Evolutionary conservation across 495 filamentous ascomycete species (phyloP), one percentile per base, ranked within the genome.

Genomic region (Podospora bellae-mahoneyi): DNA sequence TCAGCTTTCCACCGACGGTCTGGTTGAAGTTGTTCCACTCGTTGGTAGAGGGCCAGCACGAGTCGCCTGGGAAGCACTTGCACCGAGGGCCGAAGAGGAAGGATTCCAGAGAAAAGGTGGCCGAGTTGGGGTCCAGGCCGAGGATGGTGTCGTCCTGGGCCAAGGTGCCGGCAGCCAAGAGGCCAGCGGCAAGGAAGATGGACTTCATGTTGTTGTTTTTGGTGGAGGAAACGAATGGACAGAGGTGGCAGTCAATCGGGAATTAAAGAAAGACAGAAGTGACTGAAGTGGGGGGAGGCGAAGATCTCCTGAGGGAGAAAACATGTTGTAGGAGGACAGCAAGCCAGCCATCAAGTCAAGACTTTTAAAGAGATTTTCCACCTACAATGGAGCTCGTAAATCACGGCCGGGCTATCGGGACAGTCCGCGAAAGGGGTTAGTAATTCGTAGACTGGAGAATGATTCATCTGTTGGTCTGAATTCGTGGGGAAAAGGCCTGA

Each of bases 11-110:
- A 9, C 75, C 77, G 19, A 84, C 76, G 7, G 82, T 75, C 18
- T 66, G 27, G 72, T 86, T 83, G 20, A 87, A 75, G 6, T 73
- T 32, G 7, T 60, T 71, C 85, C 86, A 88, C 1, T 74, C 32
- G 23, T 53, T 26, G 1, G 69, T 13, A 0, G 73, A 74, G 0
- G 86, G 85, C 85, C 84, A 88, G 44, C 74, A 66, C 1, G 64
- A 26, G 65, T 87, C 85, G 7, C 81, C 80, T 2, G 86, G 86
- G 65, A 86, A 83, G 64, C 80, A 74, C 66, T 84, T 84, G 81
- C 86, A 88, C n/a, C 30, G 59, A 18, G 39, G 20, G 34, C 27
- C 56, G 16, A 62, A 6, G 15, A 62, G 59, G 6, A 28, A 30
- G 4, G 18, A 16, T 18, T 23, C 61, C 15, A 62, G 60, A 27